Evolutionary conservation across 805 yeast genomes (phyloP), one percentile per base, ranked within the genome.

Genomic region (Cyberlindnera mycetangii): DNA sequence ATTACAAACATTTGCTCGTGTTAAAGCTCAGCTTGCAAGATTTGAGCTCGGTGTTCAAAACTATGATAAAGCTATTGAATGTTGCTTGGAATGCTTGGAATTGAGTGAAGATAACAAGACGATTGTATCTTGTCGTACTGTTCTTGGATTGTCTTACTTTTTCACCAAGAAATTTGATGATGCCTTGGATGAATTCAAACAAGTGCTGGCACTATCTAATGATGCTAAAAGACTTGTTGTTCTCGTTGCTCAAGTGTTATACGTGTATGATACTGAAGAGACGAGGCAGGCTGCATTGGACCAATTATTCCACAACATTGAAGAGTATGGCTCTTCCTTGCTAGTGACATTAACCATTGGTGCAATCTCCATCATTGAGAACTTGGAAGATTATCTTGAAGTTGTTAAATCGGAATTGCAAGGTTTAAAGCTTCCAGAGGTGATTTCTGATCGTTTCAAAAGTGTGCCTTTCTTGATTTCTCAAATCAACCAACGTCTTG

Each of bases 201-300:
- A 69, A 27, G 78, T 93, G n/a, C 66, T 89, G 36, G 73, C 68
- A 20, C 56, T 64, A 1, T 74, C 83, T 19, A 75, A 77, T 5
- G 80, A 78, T 39, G 78, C 85, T 5, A 79, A 76, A 50, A 75
- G 83, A 49, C 72, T 89, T n/a, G 80, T 88, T 14, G 77, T 83
- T 7, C 65, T 92, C 22, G 74, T 88, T 17, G 79, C 93, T 0
- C 95, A 89, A 58, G 84, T 90, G 0, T 69, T 93, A 39, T 85
- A 83, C 67, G 87, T 88, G 2, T 77, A 78, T 45, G 85, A 80
- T n/a, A 76, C 80, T 0, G 79, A 76, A n/a, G 93, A 85, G 5
- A 80, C 93, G 1, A 82, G 79, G 47, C 84, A 81, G 50, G 90
- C 89, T 1, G 96, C 97, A 0, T 58, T 86, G 37, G 96, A 89